Evolutionary conservation across 352 stramenopile species (phyloP).

Genomic region (Thalassiosira exigua): DNA sequence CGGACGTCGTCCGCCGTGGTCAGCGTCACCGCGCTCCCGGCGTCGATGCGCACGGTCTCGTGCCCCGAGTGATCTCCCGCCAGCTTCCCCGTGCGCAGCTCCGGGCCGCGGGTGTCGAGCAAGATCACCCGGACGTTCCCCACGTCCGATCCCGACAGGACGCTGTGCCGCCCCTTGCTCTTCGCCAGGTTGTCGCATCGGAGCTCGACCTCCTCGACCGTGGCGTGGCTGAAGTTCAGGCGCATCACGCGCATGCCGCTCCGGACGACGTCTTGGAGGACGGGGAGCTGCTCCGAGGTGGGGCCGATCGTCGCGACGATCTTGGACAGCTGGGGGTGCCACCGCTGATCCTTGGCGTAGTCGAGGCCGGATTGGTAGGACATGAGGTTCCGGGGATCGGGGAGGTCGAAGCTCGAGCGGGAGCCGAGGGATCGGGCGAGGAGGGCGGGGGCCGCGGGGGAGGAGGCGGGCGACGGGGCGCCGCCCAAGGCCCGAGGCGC

Average conservation of each 20-base stretch:
- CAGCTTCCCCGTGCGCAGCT: conserved; percentile 92
- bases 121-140: conserved; percentile 88
- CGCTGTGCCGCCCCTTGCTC: conserved; percentile 65
- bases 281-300: conserved; percentile 75
- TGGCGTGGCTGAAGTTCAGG: conserved; percentile 99
- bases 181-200: conserved; percentile 90
- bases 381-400: conserved; percentile 50
- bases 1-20: conserved; percentile 64
- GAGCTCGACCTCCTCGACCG: conserved; percentile 91
- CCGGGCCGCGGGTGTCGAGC: conserved; percentile 95
- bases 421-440: background rate
- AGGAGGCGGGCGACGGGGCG: conserved; percentile 1
- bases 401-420: conserved; percentile 53
- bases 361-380: conserved; percentile 49
- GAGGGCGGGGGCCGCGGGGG: background rate
- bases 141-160: conserved; percentile 31
- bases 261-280: conserved; percentile 76
- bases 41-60: conserved; percentile 70
- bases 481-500: background rate
- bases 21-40: conserved; percentile 67
- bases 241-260: conserved; percentile 96
- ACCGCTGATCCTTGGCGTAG: conserved; percentile 41
- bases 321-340: conserved; percentile 74
- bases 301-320: conserved; percentile 84
- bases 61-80: conserved; percentile 72